Evolutionary conservation across 345 rosid species (phyloP), one percentile per base, ranked within the genome.

Genomic region (Schrenkiella parvula): DNA sequence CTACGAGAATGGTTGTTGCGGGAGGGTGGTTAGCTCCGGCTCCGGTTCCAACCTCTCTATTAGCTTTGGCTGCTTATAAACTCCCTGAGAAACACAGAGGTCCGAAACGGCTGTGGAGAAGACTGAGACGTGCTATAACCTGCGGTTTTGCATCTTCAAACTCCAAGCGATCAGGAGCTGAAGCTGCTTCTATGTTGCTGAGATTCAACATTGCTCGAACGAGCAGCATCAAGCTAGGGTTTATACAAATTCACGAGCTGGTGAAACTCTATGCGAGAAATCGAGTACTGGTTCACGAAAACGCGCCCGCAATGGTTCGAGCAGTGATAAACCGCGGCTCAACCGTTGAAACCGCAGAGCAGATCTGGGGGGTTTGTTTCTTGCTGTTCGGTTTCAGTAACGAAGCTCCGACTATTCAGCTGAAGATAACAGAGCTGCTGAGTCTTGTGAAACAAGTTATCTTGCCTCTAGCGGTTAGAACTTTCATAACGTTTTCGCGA

Each of bases 1-100:
- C 99, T n/a, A 86, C 89, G 4, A 83, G 93, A 68, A 95, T 95
- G 98, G 93, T 87, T 47, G 88, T 80, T 65, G 95, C 85, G 4
- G 84, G 98, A 48, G 88, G 92, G 26, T 95, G 99, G 99, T 89
- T 95, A 78, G 96, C 97, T 23, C 98, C 98, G 2, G 83, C 88
- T 22, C 86, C 89, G 3, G 67, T 95, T 55, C 93, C 99, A 0
- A 78, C 87, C 51, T 75, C 97, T 35, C 22, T 95, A 12, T 71
- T 95, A 72, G 85, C 87, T 61, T 62, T 83, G 35, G 96, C 99
- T 55, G 97, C 97, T 75, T 74, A 82, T 71, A 91, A 84, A 76
- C 81, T 95, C 64, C 96, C 95, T 0, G 89, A 86, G 72, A 89
- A 88, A 68, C 87, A 83, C 64, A 80, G 62, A 21, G 81, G 93